A percentile compares a stretch with the other conserved stretches of the same genome.
phyloP scores from a whole-genome alignment of 805 yeast species.

The Suhomyces sp. region DNA sequence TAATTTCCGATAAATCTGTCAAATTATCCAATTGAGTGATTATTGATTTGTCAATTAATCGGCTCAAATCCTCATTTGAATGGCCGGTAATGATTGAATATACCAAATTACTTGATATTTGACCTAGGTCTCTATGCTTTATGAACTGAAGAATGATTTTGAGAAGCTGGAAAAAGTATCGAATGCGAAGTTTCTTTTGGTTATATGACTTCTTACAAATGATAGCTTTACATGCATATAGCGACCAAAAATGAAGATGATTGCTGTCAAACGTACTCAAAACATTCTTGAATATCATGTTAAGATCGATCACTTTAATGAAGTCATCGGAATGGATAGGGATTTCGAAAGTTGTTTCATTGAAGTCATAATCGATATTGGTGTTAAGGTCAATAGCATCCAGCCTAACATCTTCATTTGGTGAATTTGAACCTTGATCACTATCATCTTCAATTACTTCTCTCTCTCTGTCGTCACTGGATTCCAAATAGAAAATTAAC shows the following conservation, averaged over 20 bases:
- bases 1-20: slow-evolving; percentile 54
- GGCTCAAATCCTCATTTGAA: slow-evolving; percentile 10
- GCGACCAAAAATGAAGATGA: slow-evolving; percentile 24
- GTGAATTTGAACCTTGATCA: not conserved
- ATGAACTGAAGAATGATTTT: slow-evolving; percentile 38
- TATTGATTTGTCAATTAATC: slow-evolving; percentile 39
- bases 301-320: slow-evolving; percentile 6
- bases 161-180: slow-evolving; percentile 21
- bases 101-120: slow-evolving; percentile 34
- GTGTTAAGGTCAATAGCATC: not conserved
- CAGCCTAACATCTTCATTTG: not conserved
- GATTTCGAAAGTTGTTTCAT: slow-evolving; percentile 12
- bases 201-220: slow-evolving; percentile 5
- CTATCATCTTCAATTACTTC: not conserved
- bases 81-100: slow-evolving; percentile 13
- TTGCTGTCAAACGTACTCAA: slow-evolving; percentile 22
- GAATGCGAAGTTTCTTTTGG: not conserved
- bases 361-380: not conserved
- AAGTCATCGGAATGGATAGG: slow-evolving; percentile 3
- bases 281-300: slow-evolving; percentile 15
- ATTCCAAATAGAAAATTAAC: slow-evolving; percentile 18
- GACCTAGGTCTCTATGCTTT: slow-evolving; percentile 26
- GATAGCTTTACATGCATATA: slow-evolving; percentile 20
- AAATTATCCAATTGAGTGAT: slow-evolving; percentile 48
- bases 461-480: not conserved